Conservation (phyloP, 345 rosid species). For the Clausena lansium region DNA sequence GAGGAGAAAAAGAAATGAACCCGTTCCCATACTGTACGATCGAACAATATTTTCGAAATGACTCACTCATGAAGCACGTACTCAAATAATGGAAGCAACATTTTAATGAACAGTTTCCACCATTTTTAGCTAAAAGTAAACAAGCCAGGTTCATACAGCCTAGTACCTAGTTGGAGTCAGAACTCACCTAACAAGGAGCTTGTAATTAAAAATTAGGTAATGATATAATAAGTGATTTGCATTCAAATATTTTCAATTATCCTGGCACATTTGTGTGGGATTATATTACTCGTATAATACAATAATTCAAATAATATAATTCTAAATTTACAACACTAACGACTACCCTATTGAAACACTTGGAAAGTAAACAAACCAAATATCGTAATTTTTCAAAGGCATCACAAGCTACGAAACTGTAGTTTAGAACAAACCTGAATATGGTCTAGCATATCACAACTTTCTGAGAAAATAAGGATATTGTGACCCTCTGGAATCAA, state of each 20-base stretch:
- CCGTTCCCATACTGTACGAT: too few relatives aligned
- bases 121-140: background rate
- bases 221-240: background rate
- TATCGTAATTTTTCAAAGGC: background rate
- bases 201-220: background rate
- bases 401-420: slow-evolving; percentile 12
- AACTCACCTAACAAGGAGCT: slow-evolving; percentile 1
- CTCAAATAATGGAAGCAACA: too few relatives aligned
- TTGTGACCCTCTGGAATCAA: slow-evolving; percentile 86
- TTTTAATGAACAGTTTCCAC: background rate
- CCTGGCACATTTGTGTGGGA: background rate
- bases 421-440: slow-evolving; percentile 68
- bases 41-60: too few relatives aligned
- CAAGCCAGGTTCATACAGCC: background rate
- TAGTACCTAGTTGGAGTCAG: background rate
- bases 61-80: too few relatives aligned
- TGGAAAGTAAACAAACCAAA: background rate
- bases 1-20: too few relatives aligned
- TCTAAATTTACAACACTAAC: background rate
- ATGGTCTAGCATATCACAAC: slow-evolving; percentile 91
- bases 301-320: too few relatives aligned
- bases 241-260: background rate
- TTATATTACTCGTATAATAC: background rate
- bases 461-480: slow-evolving; percentile 92
- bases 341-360: background rate